Percentiles rank a stretch among this genome's conserved stretches.
phyloP scores from a whole-genome alignment of 2,329 filamentous ascomycete species.

The Orbilia quercus region DNA sequence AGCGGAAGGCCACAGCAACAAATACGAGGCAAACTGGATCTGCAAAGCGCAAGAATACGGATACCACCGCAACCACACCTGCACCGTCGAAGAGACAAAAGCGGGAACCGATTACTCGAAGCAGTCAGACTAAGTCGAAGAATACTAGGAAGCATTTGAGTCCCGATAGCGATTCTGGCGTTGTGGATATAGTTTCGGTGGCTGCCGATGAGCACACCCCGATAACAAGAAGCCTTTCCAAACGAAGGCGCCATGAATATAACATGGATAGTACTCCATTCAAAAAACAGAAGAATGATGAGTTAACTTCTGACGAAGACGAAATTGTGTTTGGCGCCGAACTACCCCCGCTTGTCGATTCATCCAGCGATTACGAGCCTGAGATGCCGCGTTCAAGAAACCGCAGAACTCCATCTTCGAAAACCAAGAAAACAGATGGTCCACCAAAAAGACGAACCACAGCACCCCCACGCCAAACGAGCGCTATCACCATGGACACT shows the following conservation, averaged over 20 bases:
- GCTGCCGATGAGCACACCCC: neutral
- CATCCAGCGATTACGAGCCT: constrained; percentile 15
- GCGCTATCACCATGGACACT: neutral
- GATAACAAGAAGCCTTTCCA: neutral
- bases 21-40: neutral
- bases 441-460: neutral
- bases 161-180: neutral
- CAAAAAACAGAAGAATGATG: constrained; percentile 25
- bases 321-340: neutral
- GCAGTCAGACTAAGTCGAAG: neutral
- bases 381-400: neutral
- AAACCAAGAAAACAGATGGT: neutral
- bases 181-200: too few species aligned
- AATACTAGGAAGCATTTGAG: neutral
- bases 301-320: neutral
- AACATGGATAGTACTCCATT: neutral
- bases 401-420: neutral
- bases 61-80: neutral
- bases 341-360: neutral
- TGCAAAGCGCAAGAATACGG: neutral
- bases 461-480: neutral
- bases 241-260: constrained; percentile 1
- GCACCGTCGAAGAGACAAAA: constrained; percentile 25
- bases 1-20: neutral
- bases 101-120: neutral